phyloP scores from a whole-genome alignment of 352 stramenopile species.

The Ochromonadaceae sp. region DNA sequence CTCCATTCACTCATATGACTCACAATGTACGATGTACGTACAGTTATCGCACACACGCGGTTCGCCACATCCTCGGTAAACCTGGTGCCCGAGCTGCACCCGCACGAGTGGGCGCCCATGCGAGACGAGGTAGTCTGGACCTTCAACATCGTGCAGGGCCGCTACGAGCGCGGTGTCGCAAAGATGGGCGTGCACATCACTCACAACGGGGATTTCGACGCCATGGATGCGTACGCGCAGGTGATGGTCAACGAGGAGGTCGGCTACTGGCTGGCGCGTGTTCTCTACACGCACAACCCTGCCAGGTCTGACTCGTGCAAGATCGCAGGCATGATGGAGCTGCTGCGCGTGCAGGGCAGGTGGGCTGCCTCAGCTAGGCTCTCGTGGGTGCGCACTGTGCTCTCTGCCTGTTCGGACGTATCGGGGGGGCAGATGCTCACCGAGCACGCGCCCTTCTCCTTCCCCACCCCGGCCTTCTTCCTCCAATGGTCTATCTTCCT shows the following conservation, averaged over 20 bases:
- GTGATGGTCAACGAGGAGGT: constrained; percentile 25
- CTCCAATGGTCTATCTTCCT: neutral
- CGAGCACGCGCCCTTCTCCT: neutral
- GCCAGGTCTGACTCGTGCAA: constrained; percentile 19
- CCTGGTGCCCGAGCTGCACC: constrained; percentile 22
- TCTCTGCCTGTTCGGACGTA: neutral
- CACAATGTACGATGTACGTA: too few species aligned
- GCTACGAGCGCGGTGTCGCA: neutral
- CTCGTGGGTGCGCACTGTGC: neutral
- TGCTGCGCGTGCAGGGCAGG: constrained; percentile 24
- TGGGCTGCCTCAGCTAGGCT: constrained; percentile 5
- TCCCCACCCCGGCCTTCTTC: neutral
- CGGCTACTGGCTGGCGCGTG: constrained; percentile 19
- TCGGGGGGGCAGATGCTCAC: neutral
- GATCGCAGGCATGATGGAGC: constrained; percentile 24
- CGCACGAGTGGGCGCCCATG: constrained; percentile 25
- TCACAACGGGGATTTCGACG: constrained; percentile 28
- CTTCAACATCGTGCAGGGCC: constrained; percentile 13
- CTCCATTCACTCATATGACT: too few species aligned
- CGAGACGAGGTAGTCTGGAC: constrained; percentile 19
- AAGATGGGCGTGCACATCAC: constrained; percentile 26
- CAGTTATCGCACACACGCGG: constrained; percentile 21
- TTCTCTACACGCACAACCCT: constrained; percentile 15
- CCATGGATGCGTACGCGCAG: constrained; percentile 18
- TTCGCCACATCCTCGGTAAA: constrained; percentile 24